Evolutionary conservation across 2,329 filamentous ascomycete genomes (phyloP).

Genomic region (Domatiomyces globalis): DNA sequence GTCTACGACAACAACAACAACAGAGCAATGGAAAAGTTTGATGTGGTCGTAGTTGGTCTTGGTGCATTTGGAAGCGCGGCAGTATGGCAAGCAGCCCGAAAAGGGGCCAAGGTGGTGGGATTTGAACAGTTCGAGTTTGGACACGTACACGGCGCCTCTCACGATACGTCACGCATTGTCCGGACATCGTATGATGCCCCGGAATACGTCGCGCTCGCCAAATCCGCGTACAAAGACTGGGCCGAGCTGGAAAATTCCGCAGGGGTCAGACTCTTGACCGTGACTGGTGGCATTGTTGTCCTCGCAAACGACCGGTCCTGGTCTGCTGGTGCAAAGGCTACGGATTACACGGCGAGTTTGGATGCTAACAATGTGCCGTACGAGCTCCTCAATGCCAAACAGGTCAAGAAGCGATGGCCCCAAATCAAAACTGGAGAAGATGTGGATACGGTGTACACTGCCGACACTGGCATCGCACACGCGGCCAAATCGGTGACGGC

Average conservation of each 20-base stretch:
- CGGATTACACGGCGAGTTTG: conserved; percentile 14
- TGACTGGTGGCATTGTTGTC: conserved; percentile 20
- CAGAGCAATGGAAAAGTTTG: conserved; percentile 18
- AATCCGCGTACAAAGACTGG: conserved; percentile 24
- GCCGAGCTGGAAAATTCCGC: conserved; percentile 17
- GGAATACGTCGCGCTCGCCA: conserved; percentile 29
- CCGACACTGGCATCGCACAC: conserved; percentile 20
- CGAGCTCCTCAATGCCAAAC: conserved; percentile 16
- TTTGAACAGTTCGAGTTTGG: conserved; percentile 22
- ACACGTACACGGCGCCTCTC: conserved; percentile 20
- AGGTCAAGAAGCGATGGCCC: conserved; percentile 19
- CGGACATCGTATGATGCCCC: conserved; percentile 19
- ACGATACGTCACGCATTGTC: conserved; percentile 22
- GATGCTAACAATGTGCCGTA: conserved; percentile 15
- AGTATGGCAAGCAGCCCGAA: conserved; percentile 19
- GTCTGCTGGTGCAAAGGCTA: conserved; percentile 1
- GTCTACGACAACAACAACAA: too few relatives aligned
- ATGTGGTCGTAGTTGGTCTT: conserved; percentile 20
- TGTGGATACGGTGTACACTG: conserved; percentile 18
- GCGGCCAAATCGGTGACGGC: conserved; percentile 17
- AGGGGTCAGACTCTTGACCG: conserved; percentile 16
- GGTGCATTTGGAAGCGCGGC: conserved; percentile 20
- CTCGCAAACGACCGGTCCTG: conserved; percentile 11
- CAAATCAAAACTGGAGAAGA: conserved; percentile 17
- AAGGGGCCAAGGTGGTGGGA: conserved; percentile 19